Conservation (phyloP, 202 grass and related monocot genomes). For the Digitaria exilis region DNA sequence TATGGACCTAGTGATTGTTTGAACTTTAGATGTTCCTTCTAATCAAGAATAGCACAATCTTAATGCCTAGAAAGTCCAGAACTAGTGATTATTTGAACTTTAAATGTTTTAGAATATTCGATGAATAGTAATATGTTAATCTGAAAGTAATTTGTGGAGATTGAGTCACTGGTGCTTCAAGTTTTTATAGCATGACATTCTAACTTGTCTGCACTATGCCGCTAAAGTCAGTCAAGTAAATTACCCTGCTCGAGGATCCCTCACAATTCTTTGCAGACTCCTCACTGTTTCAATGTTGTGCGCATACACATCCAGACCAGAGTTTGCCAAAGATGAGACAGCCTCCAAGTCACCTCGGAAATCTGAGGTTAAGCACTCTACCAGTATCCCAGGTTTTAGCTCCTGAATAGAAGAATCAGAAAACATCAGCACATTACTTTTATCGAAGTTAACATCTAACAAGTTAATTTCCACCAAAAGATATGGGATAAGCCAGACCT, state of each 20-base stretch:
- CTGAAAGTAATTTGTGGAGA: neutral
- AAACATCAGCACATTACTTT: too few species aligned
- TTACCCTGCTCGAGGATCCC: conserved; percentile 86
- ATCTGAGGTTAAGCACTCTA: conserved; percentile 83
- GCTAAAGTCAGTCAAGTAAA: neutral
- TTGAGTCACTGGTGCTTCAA: neutral
- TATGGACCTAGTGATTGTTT: neutral
- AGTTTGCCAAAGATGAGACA: conserved; percentile 60
- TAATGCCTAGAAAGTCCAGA: neutral
- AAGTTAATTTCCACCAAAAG: too few species aligned
- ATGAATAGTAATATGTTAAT: neutral
- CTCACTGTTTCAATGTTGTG: conserved; percentile 90
- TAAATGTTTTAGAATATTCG: neutral
- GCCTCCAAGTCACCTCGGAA: conserved; percentile 75
- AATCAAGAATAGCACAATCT: neutral
- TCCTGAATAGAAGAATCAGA: too few species aligned
- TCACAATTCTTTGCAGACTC: conserved; percentile 77
- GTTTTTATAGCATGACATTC: neutral
- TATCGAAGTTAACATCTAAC: too few species aligned
- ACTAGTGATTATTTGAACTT: neutral
- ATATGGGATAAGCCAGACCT: too few species aligned
- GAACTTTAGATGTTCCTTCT: neutral
- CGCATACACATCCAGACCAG: conserved; percentile 76
- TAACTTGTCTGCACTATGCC: neutral
- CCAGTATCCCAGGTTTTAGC: conserved; percentile 72